phyloP scores from a whole-genome alignment of 73 alveolate species.

The Tetrahymena malaccensis region DNA sequence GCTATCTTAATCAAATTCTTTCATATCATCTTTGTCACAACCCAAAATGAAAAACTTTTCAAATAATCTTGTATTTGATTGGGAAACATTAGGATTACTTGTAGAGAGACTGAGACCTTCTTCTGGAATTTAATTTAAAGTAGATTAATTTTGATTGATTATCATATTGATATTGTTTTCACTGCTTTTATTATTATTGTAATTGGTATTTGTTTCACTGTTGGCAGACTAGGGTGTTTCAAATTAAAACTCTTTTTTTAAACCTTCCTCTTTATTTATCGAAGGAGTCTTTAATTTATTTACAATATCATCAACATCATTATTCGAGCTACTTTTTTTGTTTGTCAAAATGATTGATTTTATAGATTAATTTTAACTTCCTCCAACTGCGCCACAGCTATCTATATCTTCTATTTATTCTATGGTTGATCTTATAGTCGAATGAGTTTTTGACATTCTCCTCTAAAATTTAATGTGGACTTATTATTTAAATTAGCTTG shows the following conservation, averaged over 20 bases:
- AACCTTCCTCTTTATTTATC: neutral
- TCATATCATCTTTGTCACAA: slow-evolving; percentile 31
- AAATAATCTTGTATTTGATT: neutral
- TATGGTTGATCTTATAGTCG: neutral
- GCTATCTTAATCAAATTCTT: slow-evolving; percentile 29
- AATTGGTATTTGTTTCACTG: neutral
- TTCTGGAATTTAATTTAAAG: neutral
- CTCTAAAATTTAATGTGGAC: neutral
- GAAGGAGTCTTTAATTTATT: neutral
- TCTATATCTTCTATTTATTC: neutral
- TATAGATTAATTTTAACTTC: neutral
- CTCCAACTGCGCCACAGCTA: neutral
- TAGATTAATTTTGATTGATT: neutral
- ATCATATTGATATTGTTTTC: neutral
- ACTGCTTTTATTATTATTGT: no score
- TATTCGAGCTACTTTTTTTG: neutral
- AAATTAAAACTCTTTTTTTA: neutral
- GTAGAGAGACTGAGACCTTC: neutral
- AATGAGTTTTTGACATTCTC: neutral
- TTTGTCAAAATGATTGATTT: neutral
- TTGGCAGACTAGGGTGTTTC: neutral
- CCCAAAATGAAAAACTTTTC: slow-evolving; percentile 38
- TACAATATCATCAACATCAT: neutral
- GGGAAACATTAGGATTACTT: neutral
- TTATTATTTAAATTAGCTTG: neutral